Conservation (phyloP, 768 basidiomycete genomes). For the Rhodotorula sphaerocarpa region DNA sequence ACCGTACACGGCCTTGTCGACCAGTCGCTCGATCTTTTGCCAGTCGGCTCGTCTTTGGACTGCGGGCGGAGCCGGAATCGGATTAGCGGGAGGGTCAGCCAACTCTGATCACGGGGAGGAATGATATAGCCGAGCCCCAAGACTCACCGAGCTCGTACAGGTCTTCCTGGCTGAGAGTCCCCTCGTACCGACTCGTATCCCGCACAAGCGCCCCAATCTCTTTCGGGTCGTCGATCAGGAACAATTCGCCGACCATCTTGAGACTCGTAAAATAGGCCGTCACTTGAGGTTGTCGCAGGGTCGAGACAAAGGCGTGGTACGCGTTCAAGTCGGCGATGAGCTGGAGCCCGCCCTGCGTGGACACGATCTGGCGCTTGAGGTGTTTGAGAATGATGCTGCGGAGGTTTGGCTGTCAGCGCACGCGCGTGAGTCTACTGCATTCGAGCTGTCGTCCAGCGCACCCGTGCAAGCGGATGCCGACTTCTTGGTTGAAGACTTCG, state of each 20-base stretch:
- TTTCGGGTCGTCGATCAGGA: constrained; percentile 71
- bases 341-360: constrained; percentile 84
- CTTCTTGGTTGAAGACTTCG: constrained; percentile 96
- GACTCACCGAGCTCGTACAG: constrained; percentile 88
- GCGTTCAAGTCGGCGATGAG: constrained; percentile 93
- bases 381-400: constrained; percentile 86
- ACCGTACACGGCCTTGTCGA: constrained; percentile 47
- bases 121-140: neutral
- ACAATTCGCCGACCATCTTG: constrained; percentile 96
- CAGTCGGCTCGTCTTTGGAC: constrained; percentile 54
- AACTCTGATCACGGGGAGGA: fast-evolving
- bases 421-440: neutral
- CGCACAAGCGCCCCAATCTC: constrained; percentile 92
- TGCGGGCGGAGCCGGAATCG: neutral
- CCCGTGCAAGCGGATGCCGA: constrained; percentile 80
- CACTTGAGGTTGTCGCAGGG: constrained; percentile 75
- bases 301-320: constrained; percentile 79
- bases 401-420: neutral
- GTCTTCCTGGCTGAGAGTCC: constrained; percentile 90
- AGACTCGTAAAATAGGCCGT: constrained; percentile 83
- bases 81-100: neutral
- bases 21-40: constrained; percentile 96
- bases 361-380: constrained; percentile 94
- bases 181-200: constrained; percentile 91
- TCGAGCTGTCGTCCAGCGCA: constrained; percentile 51